These are phyloP conservation scores for Desmodesmus armatus DNA, from an alignment of 139 green algal genomes.

Conservation along the genomic window DNA sequence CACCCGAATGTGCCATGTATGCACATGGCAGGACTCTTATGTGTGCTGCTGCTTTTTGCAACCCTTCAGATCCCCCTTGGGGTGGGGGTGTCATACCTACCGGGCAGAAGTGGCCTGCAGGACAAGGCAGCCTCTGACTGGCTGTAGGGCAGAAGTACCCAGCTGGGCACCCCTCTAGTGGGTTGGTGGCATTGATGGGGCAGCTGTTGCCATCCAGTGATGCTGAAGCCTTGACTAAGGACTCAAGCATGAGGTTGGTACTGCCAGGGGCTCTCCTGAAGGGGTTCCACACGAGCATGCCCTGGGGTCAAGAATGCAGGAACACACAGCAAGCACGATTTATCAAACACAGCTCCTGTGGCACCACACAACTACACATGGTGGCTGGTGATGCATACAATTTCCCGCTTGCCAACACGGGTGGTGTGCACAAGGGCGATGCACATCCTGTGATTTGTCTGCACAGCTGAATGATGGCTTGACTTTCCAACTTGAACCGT, in stretches of 20 bases:
- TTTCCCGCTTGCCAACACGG: too few species aligned
- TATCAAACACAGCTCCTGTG: background rate
- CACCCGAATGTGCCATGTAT: too few species aligned
- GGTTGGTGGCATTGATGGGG: constrained; percentile 11
- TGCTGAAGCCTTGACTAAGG: background rate
- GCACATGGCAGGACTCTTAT: too few species aligned
- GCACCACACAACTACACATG: background rate
- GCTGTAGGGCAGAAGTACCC: constrained; percentile 20
- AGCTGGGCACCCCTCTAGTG: background rate
- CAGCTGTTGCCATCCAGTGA: constrained; percentile 2
- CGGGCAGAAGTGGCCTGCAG: background rate
- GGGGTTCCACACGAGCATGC: constrained; percentile 30
- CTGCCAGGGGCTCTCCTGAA: background rate
- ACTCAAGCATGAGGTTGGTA: background rate
- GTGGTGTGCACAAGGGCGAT: too few species aligned
- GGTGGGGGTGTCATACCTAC: too few species aligned
- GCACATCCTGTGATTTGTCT: too few species aligned
- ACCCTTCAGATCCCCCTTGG: too few species aligned
- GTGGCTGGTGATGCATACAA: background rate
- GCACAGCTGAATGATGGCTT: too few species aligned
- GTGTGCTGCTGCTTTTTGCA: too few species aligned
- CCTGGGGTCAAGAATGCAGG: background rate
- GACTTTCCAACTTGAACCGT: too few species aligned
- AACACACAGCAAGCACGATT: background rate
- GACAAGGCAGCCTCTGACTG: background rate